Base-by-base conservation (phyloP, 768 basidiomycete species). In the Boletus reticuloceps region DNA sequence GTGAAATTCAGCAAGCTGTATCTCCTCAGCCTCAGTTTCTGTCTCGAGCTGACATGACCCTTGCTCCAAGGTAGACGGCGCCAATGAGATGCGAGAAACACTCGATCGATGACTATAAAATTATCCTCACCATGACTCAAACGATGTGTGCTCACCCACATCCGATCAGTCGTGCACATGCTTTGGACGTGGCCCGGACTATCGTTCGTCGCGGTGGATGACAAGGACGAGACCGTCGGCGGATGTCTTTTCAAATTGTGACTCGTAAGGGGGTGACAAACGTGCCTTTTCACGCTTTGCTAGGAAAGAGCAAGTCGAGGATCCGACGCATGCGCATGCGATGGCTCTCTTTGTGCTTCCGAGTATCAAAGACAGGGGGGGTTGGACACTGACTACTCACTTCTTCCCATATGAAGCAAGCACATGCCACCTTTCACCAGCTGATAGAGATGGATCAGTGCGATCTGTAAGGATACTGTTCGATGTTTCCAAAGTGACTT, bases 221-320 rank as follows among this genome's bases (percentile, higher is more conserved):
- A 41, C 13, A 38, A 27, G 17, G 14, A 47, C 7, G 16, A 49
- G 20, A 52, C 58, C 39, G 14, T 62, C 20, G 51, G 56, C 11
- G 48, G 36, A 17, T 57, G 51, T 43, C 56, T 58, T 16, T 38
- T 60, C 47, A 52, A 44, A 48, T 4, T 56, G 61, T 62, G 20
- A 51, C 58, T 41, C 12, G 0, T 10, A 37, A 10, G 6, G 19
- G 19, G 20, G 37, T 10, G 5, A 2, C 2, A 12, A 38, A 22
- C 22, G 12, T 25, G 11, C 2, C 43, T 44, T 10, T 12, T 40
- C 49, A 17, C 20, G 6, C 29, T 34, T 27, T n/a, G 3, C n/a
- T 51, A 59, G 56, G n/a, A 58, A 53, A 34, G 56, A 59, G 9
- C 37, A 53, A 13, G 19, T 45, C 14, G 37, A 22, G n/a, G 50